phyloP scores from a whole-genome alignment of 2,329 filamentous ascomycete genomes.

The Exserohilum rostratum region DNA sequence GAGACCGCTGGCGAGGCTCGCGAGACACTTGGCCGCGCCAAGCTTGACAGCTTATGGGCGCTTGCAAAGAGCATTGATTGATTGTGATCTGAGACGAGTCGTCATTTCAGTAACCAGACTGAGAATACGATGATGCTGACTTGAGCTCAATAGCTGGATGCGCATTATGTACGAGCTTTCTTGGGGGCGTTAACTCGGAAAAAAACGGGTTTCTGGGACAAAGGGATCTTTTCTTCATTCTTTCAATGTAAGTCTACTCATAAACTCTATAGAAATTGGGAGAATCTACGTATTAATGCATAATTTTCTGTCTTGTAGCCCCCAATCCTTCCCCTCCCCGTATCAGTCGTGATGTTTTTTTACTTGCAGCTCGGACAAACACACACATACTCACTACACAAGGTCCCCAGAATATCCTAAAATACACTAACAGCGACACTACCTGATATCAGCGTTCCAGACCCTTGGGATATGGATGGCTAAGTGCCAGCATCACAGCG shows the following conservation, averaged over 20 bases:
- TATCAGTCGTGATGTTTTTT: slow-evolving; percentile 13
- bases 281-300: slow-evolving; percentile 27
- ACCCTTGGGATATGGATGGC: no score
- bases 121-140: background rate
- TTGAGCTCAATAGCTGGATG: background rate
- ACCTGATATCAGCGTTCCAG: no score
- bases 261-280: slow-evolving; percentile 21
- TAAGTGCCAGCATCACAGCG: no score
- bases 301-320: slow-evolving; percentile 1
- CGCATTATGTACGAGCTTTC: no score
- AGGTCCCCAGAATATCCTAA: no score
- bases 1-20: slow-evolving; percentile 90
- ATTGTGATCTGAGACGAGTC: background rate
- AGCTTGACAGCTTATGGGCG: slow-evolving; percentile 96
- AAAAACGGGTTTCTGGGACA: background rate
- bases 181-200: background rate
- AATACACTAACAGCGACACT: no score
- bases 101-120: background rate
- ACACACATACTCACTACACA: no score
- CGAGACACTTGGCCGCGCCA: slow-evolving; percentile 76
- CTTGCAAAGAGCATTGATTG: slow-evolving; percentile 70
- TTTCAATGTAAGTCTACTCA: slow-evolving; percentile 28
- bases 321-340: no score
- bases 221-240: slow-evolving; percentile 2
- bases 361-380: no score